Conservation (phyloP, 495 filamentous ascomycete genomes). For the Schizothecium vesticola region DNA sequence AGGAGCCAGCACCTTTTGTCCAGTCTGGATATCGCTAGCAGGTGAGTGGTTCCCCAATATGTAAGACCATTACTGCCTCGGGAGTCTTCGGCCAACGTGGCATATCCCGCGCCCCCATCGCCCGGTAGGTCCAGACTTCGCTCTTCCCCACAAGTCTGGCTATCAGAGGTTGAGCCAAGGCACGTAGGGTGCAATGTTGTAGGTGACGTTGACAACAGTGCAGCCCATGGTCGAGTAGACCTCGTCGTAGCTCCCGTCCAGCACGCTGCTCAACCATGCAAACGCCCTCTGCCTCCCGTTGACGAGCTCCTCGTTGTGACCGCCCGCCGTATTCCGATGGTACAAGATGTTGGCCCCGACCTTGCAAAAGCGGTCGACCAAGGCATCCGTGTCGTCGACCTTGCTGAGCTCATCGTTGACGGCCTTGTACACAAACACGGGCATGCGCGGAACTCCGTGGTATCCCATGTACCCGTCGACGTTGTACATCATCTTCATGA, state of each 20-base stretch:
- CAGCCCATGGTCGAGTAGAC: constrained; percentile 3
- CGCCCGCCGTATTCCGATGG: constrained; percentile 32
- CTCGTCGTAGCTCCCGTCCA: constrained; percentile 19
- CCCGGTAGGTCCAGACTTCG: background rate
- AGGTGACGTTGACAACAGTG: constrained; percentile 4
- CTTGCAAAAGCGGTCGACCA: constrained; percentile 37
- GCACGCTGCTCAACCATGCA: constrained; percentile 16
- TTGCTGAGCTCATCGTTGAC: constrained; percentile 41
- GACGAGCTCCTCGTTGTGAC: constrained; percentile 26
- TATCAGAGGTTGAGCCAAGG: background rate
- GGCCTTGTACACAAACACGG: constrained; percentile 49
- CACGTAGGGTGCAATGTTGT: constrained; percentile 1
- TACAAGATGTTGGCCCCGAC: constrained; percentile 32
- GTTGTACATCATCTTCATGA: constrained; percentile 22
- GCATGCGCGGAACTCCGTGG: constrained; percentile 41
- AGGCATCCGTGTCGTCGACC: constrained; percentile 38
- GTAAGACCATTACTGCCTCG: too few relatives aligned
- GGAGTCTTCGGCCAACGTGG: background rate
- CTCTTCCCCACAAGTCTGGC: background rate
- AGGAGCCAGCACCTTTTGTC: background rate
- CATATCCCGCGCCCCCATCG: background rate
- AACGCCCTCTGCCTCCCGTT: constrained; percentile 19
- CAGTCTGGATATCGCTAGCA: background rate
- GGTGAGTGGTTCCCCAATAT: background rate
- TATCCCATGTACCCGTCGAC: constrained; percentile 35